These are phyloP conservation scores for Trichoderma erinaceum DNA, from an alignment of 495 filamentous ascomycete genomes.

Conservation along the genomic window DNA sequence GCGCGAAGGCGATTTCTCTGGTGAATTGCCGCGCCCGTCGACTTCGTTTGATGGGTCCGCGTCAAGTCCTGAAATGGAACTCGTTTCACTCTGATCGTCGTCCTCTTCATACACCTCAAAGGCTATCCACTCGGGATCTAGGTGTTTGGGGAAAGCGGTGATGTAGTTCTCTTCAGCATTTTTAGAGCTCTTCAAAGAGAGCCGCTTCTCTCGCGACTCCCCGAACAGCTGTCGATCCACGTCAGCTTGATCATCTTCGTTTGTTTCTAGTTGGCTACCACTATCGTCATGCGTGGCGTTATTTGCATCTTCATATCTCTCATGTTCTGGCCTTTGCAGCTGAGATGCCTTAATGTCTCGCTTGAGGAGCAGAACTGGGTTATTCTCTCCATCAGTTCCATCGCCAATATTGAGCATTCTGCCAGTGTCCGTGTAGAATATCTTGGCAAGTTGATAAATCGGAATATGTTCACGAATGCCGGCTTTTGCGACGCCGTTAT, in stretches of 20 bases:
- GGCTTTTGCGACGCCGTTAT: slow-evolving; percentile 63
- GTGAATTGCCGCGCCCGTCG: slow-evolving; percentile 21
- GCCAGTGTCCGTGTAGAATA: slow-evolving; percentile 96
- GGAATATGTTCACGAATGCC: slow-evolving; percentile 82
- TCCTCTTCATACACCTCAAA: slow-evolving; percentile 78
- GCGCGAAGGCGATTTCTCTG: neutral
- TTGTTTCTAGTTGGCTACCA: slow-evolving; percentile 28
- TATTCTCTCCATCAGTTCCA: slow-evolving; percentile 69
- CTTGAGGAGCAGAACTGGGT: slow-evolving; percentile 81
- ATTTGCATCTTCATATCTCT: neutral
- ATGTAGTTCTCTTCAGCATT: neutral
- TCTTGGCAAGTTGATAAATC: slow-evolving; percentile 86
- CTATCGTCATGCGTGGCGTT: neutral
- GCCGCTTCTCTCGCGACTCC: slow-evolving; percentile 28
- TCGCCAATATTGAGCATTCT: slow-evolving; percentile 85
- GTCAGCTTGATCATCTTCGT: slow-evolving; percentile 51
- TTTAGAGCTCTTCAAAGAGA: neutral
- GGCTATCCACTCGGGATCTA: slow-evolving; percentile 94
- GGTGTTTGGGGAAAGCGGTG: slow-evolving; percentile 57
- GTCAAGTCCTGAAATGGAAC: neutral
- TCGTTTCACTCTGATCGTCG: slow-evolving; percentile 33
- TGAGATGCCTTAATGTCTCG: slow-evolving; percentile 70
- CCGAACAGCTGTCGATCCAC: slow-evolving; percentile 62
- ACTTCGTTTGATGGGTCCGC: slow-evolving; percentile 22
- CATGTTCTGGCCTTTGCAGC: slow-evolving; percentile 41